These are phyloP conservation scores for Kokia cookei DNA, from an alignment of 441 rosid species.

Conservation along the genomic window DNA sequence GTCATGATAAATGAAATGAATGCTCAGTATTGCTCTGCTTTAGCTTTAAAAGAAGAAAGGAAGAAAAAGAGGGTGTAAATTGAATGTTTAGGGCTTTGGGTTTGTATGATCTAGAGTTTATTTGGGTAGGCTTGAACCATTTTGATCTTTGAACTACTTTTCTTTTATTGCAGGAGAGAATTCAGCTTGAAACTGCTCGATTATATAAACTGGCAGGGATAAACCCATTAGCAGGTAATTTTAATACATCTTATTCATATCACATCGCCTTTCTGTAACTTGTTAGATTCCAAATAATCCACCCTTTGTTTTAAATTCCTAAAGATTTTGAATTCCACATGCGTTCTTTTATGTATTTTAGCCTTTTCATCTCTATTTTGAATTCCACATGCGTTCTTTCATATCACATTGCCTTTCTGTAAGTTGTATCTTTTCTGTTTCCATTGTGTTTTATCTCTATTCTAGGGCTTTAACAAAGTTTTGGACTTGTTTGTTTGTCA, in stretches of 20 bases:
- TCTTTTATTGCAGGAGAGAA: conserved; percentile 60
- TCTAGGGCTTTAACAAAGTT: background rate
- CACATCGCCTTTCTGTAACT: background rate
- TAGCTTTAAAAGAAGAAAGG: background rate
- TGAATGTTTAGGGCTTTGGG: background rate
- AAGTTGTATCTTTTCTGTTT: background rate
- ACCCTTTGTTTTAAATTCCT: background rate
- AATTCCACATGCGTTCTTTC: background rate
- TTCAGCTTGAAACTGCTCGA: conserved; percentile 92
- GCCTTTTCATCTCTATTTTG: background rate
- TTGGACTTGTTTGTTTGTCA: background rate
- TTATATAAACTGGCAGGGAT: conserved; percentile 89
- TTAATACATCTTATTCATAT: background rate
- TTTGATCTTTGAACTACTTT: background rate
- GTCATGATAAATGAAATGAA: background rate
- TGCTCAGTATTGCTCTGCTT: background rate
- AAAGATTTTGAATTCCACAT: background rate
- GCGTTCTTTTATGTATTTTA: background rate
- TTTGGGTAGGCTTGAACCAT: background rate
- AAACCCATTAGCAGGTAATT: conserved; percentile 84
- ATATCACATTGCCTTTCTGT: background rate
- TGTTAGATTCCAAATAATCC: background rate
- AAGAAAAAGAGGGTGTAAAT: background rate
- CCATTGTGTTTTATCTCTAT: background rate
- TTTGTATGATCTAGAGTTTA: background rate